phyloP scores from a whole-genome alignment of 768 basidiomycete genomes.

The Leccinum uliginosum region DNA sequence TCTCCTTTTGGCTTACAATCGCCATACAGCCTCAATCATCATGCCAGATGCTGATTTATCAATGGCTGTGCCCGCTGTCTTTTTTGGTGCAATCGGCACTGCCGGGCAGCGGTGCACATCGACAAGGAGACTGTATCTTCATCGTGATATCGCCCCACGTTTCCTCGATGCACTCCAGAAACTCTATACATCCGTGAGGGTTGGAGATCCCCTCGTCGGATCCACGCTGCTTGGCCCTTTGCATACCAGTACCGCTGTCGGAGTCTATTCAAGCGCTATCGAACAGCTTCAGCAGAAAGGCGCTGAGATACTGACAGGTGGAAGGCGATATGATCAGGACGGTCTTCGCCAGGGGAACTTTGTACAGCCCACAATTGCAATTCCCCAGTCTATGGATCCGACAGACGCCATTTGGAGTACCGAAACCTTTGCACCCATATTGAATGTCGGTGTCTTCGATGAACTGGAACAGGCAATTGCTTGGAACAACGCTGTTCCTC shows the following conservation, averaged over 20 bases:
- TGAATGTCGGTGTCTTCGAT: conserved; percentile 84
- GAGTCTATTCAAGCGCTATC: conserved; percentile 59
- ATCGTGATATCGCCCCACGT: conserved; percentile 67
- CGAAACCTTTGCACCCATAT: conserved; percentile 86
- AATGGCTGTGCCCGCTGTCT: conserved; percentile 85
- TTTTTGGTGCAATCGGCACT: conserved; percentile 91
- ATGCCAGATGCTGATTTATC: conserved; percentile 91
- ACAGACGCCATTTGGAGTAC: conserved; percentile 63
- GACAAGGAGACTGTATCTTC: conserved; percentile 86
- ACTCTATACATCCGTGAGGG: conserved; percentile 65
- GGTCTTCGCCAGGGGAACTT: conserved; percentile 73
- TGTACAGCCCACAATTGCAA: conserved; percentile 82
- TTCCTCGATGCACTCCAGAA: conserved; percentile 74
- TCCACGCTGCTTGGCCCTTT: conserved; percentile 82
- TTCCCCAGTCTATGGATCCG: conserved; percentile 55
- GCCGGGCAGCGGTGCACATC: conserved; percentile 80
- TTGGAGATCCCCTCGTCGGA: conserved; percentile 80
- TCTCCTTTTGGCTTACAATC: conserved; percentile 13
- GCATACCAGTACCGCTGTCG: conserved; percentile 68
- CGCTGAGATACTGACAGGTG: conserved; percentile 78
- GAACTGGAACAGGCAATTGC: conserved; percentile 80
- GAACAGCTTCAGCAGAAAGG: conserved; percentile 56
- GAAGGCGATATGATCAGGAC: conserved; percentile 46
- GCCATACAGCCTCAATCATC: conserved; percentile 71
- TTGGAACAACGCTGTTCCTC: conserved; percentile 88